These are phyloP conservation scores for Arachnomyces sp. DNA, from an alignment of 2,329 filamentous ascomycete genomes.

Conservation along the genomic window DNA sequence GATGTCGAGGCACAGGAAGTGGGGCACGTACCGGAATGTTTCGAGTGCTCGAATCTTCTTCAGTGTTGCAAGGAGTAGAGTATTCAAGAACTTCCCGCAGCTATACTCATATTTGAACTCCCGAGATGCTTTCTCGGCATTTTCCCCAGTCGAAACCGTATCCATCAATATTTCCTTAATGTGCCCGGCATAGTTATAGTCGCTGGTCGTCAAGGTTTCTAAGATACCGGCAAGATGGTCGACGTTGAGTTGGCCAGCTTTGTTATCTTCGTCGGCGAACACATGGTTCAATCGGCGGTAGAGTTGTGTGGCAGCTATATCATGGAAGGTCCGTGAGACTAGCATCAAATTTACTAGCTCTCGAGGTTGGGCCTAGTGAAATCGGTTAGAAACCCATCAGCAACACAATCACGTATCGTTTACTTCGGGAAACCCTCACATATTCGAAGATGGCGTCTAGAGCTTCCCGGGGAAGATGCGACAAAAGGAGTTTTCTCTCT, in stretches of 20 bases:
- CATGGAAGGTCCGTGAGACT: constrained; percentile 50
- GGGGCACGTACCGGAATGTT: constrained; percentile 41
- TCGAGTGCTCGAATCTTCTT: constrained; percentile 49
- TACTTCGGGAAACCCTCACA: constrained; percentile 17
- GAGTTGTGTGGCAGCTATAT: constrained; percentile 49
- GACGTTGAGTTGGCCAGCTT: constrained; percentile 44
- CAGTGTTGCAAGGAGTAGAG: constrained; percentile 49
- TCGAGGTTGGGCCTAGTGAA: constrained; percentile 22
- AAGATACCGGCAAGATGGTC: constrained; percentile 51
- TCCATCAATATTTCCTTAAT: constrained; percentile 50
- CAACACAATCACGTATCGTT: constrained; percentile 39
- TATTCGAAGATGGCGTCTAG: constrained; percentile 23
- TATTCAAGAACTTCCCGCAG: constrained; percentile 58
- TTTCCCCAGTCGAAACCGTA: constrained; percentile 44
- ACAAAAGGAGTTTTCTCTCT: constrained; percentile 6
- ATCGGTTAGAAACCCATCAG: constrained; percentile 38
- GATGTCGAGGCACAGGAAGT: neutral
- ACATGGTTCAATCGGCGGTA: constrained; percentile 55
- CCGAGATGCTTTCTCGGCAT: constrained; percentile 48
- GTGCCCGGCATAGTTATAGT: constrained; percentile 55
- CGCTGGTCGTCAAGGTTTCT: constrained; percentile 54
- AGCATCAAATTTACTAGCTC: constrained; percentile 42
- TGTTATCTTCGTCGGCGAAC: constrained; percentile 53
- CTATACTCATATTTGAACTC: constrained; percentile 47
- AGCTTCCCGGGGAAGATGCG: constrained; percentile 24